Evolutionary conservation across 1,139 yeast species (phyloP), one percentile per base, ranked within the genome.

Genomic region (Blastobotrys arbuscula): DNA sequence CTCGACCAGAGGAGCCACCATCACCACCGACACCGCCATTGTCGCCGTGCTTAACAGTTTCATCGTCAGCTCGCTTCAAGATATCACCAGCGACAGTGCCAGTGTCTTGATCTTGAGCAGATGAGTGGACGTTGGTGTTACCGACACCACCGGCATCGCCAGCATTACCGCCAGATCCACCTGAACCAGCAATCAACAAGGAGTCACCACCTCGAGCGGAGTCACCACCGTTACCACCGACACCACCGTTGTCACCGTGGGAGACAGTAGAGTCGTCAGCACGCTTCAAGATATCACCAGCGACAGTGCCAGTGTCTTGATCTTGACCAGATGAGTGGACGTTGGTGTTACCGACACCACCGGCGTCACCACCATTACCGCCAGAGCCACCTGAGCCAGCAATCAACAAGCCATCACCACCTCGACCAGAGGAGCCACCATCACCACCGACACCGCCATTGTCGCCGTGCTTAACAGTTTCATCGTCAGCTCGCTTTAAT

Each of bases 231-330:
- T 39, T n/a, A 20, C 42, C 42, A 20, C 42, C 42, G 13, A 39
- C 42, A 39, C 42, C 42, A 24, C 42, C 42, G 31, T 39, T 39
- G 42, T 39, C 42, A 24, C 42, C 42, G 31, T 39, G 42, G 7
- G 6, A 5, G 19, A 23, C 18, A 6, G 30, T 13, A 2, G 15
- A 7, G 20, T 39, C 42, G n/a, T 20, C 19, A 24, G 42, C 42
- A 13, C 36, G 36, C 36, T 37, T 20, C 13, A 39, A 24, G 20
- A 39, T n/a, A 7, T 38, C 16, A 23, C 19, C 42, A 19, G 30
- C 30, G n/a, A 39, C 10, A 15, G n/a, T 6, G 18, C 31, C 42
- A 16, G 19, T 16, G 8, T 23, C 23, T n/a, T 18, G 18, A 18
- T 20, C 16, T 18, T 39, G 16, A 12, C 5, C 4, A 18, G 6